Evolutionary conservation across 179 eudicot genomes (phyloP).

Genomic region (Patellifolia procumbens): DNA sequence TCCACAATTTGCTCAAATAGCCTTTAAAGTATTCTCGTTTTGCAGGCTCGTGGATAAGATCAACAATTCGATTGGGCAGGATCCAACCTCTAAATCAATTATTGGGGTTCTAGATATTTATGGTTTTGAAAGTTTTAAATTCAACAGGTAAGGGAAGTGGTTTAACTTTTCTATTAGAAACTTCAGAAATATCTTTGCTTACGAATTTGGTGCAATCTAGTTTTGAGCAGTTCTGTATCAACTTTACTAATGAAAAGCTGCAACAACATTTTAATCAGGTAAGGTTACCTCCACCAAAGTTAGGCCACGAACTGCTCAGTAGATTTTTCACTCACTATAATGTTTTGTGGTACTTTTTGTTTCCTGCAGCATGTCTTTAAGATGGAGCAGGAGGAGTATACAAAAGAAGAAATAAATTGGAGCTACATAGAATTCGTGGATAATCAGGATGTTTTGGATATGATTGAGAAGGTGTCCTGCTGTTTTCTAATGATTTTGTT

Average conservation of each 20-base stretch:
- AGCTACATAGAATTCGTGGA: conserved; percentile 99
- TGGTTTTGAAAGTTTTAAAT: conserved; percentile 95
- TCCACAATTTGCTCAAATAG: conserved; percentile 9
- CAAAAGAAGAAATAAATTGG: conserved; percentile 96
- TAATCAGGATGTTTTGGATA: conserved; percentile 95
- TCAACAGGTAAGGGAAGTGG: conserved; percentile 62
- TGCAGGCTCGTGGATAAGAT: conserved; percentile 97
- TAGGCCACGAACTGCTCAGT: neutral
- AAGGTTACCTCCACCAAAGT: conserved; percentile 24
- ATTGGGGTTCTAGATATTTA: conserved; percentile 99
- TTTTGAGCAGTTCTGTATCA: conserved; percentile 99
- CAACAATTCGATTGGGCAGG: conserved; percentile 94
- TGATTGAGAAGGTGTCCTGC: conserved; percentile 85
- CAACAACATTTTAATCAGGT: conserved; percentile 99
- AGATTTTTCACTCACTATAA: conserved; percentile 11
- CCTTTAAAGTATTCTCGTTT: conserved; percentile 20
- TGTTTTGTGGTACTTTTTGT: conserved; percentile 18
- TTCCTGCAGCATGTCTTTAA: conserved; percentile 95
- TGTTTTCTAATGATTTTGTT: conserved; percentile 7
- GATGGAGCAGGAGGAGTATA: conserved; percentile 99
- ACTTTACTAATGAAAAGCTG: conserved; percentile 96
- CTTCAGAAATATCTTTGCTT: conserved; percentile 24
- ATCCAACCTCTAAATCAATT: conserved; percentile 83
- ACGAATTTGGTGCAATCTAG: conserved; percentile 38
- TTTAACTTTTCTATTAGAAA: conserved; percentile 8